Percentiles rank a stretch among this genome's conserved stretches.
These are phyloP conservation scores for Globisporangium canariense DNA, from an alignment of 352 stramenopile genomes.

Conservation along the genomic window DNA sequence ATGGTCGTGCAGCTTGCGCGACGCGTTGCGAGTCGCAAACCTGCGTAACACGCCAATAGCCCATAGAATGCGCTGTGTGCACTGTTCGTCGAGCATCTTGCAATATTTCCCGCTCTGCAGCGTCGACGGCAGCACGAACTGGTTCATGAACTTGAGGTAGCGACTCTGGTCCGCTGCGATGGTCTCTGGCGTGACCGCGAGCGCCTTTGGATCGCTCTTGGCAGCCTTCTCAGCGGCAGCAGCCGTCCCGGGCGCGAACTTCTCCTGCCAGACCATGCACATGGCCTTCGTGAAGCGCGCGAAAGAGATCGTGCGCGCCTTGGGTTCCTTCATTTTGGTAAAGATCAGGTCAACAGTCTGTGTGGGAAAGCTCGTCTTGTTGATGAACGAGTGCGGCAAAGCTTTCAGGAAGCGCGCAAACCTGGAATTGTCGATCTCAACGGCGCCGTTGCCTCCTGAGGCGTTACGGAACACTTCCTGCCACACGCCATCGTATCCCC, in stretches of 20 bases:
- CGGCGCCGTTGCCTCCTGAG: slow-evolving; percentile 18
- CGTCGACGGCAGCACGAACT: slow-evolving; percentile 55
- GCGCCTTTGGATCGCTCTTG: slow-evolving; percentile 4
- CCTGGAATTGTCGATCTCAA: slow-evolving; percentile 65
- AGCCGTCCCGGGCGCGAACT: slow-evolving; percentile 24
- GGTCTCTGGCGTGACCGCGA: slow-evolving; percentile 1
- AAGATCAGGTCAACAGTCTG: slow-evolving; percentile 66
- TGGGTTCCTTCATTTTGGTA: slow-evolving; percentile 73
- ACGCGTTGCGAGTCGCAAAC: slow-evolving; percentile 38
- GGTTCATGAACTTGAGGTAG: slow-evolving; percentile 63
- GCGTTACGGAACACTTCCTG: slow-evolving; percentile 59
- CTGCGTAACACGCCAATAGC: slow-evolving; percentile 35
- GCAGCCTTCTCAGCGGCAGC: background rate
- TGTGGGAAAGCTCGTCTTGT: slow-evolving; percentile 50
- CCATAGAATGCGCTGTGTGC: slow-evolving; percentile 45
- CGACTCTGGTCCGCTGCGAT: slow-evolving; percentile 24
- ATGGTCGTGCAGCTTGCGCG: slow-evolving; percentile 35
- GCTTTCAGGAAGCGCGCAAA: slow-evolving; percentile 64
- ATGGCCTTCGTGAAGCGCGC: slow-evolving; percentile 61
- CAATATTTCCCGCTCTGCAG: slow-evolving; percentile 59
- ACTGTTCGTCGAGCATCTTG: slow-evolving; percentile 36
- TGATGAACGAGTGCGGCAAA: slow-evolving; percentile 53
- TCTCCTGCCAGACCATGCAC: slow-evolving; percentile 53
- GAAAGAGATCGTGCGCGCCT: slow-evolving; percentile 58
- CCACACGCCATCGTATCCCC: slow-evolving; percentile 65